Evolutionary conservation across 2,329 filamentous ascomycete genomes (phyloP), one percentile per base, ranked within the genome.

Genomic region (Hirsutella thompsonii): DNA sequence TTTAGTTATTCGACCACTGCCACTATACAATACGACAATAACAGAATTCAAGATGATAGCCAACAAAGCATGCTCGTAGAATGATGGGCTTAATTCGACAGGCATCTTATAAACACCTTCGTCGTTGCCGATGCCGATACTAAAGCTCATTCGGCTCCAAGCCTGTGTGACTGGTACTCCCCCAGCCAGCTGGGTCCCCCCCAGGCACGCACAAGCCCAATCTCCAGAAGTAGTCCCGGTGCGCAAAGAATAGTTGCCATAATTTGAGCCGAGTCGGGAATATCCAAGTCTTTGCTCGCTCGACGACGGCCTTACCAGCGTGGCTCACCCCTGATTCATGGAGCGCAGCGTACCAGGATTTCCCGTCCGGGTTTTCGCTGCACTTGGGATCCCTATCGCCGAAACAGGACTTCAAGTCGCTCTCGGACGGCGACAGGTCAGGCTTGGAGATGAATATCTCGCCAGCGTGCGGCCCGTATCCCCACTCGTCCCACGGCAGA

Each of bases 181-280:
- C 74, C 81, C 81, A 84, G 49, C 84, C 74, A 36, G 68, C 66
- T 3, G 80, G 79, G 55, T 83, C 81, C 11, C 84, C 83, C 11
- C 83, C 83, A 0, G 90, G 89, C 2, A 95, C 69, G 62, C 92
- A 98, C 26, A 96, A 65, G 0, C 92, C 92, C 40, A 98, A 61
- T 42, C 92, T 73, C 85, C 87, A 94, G 62, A 98, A 96, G 60
- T 98, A 98, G 63, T 98, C 92, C 32, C 92, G 70, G 63, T 98
- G 92, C 1, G 89, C 84, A 60, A 93, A 94, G 55, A 96, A 81
- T 8, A 95, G 66, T 61, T 94, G 79, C 87, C 90, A 94, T n/a
- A 93, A 72, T 58, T 82, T 84, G 52, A 89, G 58, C 60, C 74
- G 59, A 53, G 49, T 72, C 55, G 52, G 79, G 60, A 66, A 74